Conservation (phyloP, 2,329 filamentous ascomycete species). For the Ceratocystis cacaofunesta region DNA sequence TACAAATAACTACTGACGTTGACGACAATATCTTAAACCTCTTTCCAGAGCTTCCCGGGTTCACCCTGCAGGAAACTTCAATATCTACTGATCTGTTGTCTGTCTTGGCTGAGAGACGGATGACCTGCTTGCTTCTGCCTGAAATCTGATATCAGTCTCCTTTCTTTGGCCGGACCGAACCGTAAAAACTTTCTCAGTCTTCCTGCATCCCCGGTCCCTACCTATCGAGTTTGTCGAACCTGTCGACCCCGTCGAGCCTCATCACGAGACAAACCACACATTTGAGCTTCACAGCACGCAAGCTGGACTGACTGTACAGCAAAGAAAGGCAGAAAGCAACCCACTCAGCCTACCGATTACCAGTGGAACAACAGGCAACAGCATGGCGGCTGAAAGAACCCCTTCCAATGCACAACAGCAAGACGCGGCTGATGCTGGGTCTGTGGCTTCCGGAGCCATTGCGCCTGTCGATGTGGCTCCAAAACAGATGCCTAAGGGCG, state of each 20-base stretch:
- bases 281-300: background rate
- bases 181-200: no score
- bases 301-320: background rate
- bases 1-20: background rate
- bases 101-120: background rate
- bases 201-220: no score
- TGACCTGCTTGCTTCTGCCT: background rate
- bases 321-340: background rate
- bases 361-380: background rate
- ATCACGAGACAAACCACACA: no score
- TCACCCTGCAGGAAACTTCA: background rate
- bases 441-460: conserved; percentile 2
- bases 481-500: conserved; percentile 51
- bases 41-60: background rate
- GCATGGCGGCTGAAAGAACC: background rate
- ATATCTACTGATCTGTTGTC: background rate
- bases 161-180: no score
- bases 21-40: background rate
- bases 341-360: background rate
- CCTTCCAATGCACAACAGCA: background rate
- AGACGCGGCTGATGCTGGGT: background rate
- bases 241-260: no score
- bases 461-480: conserved; percentile 23
- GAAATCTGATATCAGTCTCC: no score
- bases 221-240: no score